Evolutionary conservation across 108 stramenopile species (phyloP), one percentile per base, ranked within the genome.

Genomic region (Bacterosira constricta): DNA sequence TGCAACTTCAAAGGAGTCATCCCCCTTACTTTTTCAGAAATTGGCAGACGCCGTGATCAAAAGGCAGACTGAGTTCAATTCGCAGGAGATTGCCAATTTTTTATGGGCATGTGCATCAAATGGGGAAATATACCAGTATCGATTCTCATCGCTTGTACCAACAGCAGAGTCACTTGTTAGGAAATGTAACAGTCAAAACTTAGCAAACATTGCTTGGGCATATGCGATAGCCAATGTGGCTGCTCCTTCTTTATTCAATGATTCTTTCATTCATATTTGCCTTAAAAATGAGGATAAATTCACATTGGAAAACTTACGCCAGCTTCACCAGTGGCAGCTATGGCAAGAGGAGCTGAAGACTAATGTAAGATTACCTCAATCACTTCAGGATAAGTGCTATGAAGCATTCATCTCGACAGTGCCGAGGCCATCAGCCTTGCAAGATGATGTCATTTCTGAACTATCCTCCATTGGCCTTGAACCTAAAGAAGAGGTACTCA

Each of bases 131-230:
- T 32, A 56, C 29, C n/a, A 8, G 2, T 2, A 11, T 15, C 18
- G 53, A 10, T 56, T 25, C 30, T 53, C 30, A 13, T 15, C 17
- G 20, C 36, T 68, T 12, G 54, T 50, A 26, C 46, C 58, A 26
- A 32, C 7, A 30, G 47, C 58, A 1, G 34, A 49, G 17, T 10
- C 15, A n/a, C 58, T 32, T 49, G 34, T 77, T 53, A 23, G 23
- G 3, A 9, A 38, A 6, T 70, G 69, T 17, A 69, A 57, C 30
- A 39, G 46, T 12, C 75, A 69, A 38, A 56, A 61, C 41, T 34
- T 77, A 18, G 69, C 75, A 21, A 77, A 77, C 44, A 53, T 66
- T 49, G 58, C 60, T 10, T 77, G 67, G 75, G 57, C 69, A 4
- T 68, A 46, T 46, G 54, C 67, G 30, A 46, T 71, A 18, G 69